These are phyloP conservation scores for Talaromyces islandicus DNA, from an alignment of 2,329 filamentous ascomycete genomes.

Conservation along the genomic window DNA sequence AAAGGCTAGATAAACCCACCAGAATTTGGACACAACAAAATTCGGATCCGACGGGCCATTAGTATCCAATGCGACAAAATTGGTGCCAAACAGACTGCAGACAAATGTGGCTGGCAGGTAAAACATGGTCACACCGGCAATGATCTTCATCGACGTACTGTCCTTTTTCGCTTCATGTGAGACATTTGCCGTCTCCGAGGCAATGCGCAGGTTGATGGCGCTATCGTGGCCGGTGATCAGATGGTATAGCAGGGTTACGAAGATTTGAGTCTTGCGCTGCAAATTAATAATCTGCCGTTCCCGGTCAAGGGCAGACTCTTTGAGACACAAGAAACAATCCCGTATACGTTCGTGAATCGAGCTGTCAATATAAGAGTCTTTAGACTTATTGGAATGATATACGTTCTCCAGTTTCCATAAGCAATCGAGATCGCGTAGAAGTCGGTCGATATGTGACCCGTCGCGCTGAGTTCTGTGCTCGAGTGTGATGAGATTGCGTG, in stretches of 20 bases:
- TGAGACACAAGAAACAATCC: conserved; percentile 13
- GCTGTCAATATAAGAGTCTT: neutral
- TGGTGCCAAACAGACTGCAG: conserved; percentile 17
- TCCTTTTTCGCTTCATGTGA: conserved; percentile 16
- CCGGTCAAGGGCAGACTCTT: conserved; percentile 13
- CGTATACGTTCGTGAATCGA: conserved; percentile 11
- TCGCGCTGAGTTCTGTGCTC: conserved; percentile 16
- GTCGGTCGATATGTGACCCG: conserved; percentile 12
- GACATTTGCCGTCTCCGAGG: conserved; percentile 11
- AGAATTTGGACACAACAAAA: conserved; percentile 13
- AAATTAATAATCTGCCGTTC: conserved; percentile 14
- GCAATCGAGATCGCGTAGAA: conserved; percentile 12
- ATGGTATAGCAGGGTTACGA: conserved; percentile 17
- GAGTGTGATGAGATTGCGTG: conserved; percentile 15
- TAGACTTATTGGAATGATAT: neutral
- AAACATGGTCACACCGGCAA: conserved; percentile 17
- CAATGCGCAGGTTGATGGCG: conserved; percentile 14
- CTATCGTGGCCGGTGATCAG: conserved; percentile 18
- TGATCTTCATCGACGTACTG: conserved; percentile 20
- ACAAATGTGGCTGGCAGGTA: conserved; percentile 20
- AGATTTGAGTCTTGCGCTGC: conserved; percentile 13
- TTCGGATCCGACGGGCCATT: conserved; percentile 7
- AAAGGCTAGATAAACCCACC: conserved; percentile 16
- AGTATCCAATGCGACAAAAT: conserved; percentile 14
- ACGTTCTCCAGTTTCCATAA: conserved; percentile 7